Conservation (phyloP, 805 yeast species). For the Saccharomyces paradoxus region DNA sequence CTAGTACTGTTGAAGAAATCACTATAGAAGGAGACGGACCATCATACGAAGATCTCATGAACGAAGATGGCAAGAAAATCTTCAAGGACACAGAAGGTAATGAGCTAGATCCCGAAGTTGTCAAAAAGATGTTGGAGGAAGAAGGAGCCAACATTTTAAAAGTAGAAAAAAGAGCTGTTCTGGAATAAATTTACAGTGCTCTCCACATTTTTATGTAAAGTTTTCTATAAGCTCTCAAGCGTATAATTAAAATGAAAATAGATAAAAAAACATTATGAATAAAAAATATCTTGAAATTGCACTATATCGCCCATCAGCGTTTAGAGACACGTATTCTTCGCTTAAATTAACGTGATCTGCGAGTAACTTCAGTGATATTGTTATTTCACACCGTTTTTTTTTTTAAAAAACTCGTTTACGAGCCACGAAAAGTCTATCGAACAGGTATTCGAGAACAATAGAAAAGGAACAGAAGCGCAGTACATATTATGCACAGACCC, state of each 20-base stretch:
- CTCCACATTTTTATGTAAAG: not conserved
- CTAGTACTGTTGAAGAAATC: not conserved
- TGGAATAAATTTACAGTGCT: not conserved
- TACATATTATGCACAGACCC: not conserved
- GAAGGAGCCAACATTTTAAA: slow-evolving; percentile 14
- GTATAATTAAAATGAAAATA: not conserved
- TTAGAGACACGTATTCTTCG: not conserved
- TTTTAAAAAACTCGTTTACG: not conserved
- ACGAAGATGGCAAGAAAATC: slow-evolving; percentile 23
- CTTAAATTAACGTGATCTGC: not conserved
- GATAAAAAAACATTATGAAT: not conserved
- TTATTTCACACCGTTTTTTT: not conserved
- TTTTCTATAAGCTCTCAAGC: not conserved
- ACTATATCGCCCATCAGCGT: not conserved
- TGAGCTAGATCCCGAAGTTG: slow-evolving; percentile 28
- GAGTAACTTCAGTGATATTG: not conserved
- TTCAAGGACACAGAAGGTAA: slow-evolving; percentile 35
- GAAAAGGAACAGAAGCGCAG: not conserved
- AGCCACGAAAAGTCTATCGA: not conserved
- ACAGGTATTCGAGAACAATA: not conserved
- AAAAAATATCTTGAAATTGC: not conserved
- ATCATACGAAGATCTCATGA: slow-evolving; percentile 15
- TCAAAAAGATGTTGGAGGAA: slow-evolving; percentile 20
- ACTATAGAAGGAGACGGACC: slow-evolving; percentile 8
- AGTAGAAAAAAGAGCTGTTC: not conserved